Conservation (phyloP, 371 early-diverging fungal genomes). For the Syncephalis fuscata region DNA sequence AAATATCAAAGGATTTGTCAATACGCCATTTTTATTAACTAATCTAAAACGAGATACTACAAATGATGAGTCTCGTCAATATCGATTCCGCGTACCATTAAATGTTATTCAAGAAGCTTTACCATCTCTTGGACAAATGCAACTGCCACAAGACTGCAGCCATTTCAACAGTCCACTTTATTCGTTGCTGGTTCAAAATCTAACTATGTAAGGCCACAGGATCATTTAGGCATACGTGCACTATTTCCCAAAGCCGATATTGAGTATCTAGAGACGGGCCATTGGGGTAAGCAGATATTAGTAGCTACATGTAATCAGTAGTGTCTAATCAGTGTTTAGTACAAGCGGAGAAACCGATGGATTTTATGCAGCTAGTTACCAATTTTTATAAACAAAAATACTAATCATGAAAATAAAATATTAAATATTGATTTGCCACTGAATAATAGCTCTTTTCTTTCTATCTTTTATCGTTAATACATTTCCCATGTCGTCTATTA, state of each 20-base stretch:
- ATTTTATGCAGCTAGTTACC: constrained; percentile 25
- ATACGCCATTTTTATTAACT: constrained; percentile 81
- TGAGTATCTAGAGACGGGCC: constrained; percentile 54
- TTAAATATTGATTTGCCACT: not conserved
- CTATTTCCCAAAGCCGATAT: constrained; percentile 49
- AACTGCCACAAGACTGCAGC: constrained; percentile 4
- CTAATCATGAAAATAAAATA: too few relatives aligned
- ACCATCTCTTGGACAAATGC: constrained; percentile 22
- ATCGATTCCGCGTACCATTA: constrained; percentile 56
- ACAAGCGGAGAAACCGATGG: constrained; percentile 57
- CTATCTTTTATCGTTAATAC: not conserved
- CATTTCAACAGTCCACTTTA: constrained; percentile 39
- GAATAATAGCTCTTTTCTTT: too few relatives aligned
- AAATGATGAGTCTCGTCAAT: constrained; percentile 15
- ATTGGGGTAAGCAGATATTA: constrained; percentile 57
- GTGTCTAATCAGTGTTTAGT: constrained; percentile 20
- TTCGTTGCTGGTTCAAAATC: constrained; percentile 67
- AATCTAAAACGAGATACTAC: constrained; percentile 45
- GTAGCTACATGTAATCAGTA: not conserved
- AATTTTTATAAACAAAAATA: constrained; percentile 18
- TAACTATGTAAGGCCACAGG: constrained; percentile 33
- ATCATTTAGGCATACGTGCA: constrained; percentile 22
- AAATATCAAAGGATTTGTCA: constrained; percentile 21
- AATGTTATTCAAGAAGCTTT: constrained; percentile 36
- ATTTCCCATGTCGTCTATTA: too few relatives aligned